Evolutionary conservation across 768 basidiomycete genomes (phyloP).

Genomic region (Pleurotus ostreatus): DNA sequence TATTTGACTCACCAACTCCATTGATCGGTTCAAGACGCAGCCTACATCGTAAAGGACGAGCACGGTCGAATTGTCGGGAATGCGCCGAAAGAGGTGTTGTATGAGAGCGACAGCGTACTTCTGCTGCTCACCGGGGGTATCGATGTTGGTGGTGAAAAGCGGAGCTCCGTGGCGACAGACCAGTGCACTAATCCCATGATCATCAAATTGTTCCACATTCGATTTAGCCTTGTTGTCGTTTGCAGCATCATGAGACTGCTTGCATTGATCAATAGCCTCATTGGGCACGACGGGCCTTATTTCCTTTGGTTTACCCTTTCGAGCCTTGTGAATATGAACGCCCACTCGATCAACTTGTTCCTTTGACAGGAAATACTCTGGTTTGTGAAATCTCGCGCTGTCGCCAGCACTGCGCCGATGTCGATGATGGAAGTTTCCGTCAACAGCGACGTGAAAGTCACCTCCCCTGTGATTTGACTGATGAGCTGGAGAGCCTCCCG

Average conservation of each 20-base stretch:
- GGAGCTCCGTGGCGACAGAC: conserved; percentile 29
- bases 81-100: conserved; percentile 20
- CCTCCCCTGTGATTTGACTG: not conserved
- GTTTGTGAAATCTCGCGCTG: conserved; percentile 17
- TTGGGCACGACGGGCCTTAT: conserved; percentile 12
- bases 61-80: conserved; percentile 18
- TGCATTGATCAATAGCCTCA: conserved; percentile 19
- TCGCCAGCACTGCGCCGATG: conserved; percentile 18
- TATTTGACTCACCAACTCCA: conserved; percentile 14
- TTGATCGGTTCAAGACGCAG: conserved; percentile 20
- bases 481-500: no score
- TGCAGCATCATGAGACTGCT: conserved; percentile 20
- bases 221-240: conserved; percentile 19
- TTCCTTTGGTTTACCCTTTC: conserved; percentile 9
- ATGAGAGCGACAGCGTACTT: conserved; percentile 25
- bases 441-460: conserved; percentile 6
- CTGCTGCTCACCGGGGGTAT: conserved; percentile 25
- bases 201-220: conserved; percentile 13
- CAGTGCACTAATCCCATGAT: conserved; percentile 26
- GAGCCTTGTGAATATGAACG: conserved; percentile 5
- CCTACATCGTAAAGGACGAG: conserved; percentile 24
- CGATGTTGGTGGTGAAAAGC: conserved; percentile 27
- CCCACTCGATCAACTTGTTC: conserved; percentile 18
- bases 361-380: conserved; percentile 18
- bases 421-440: conserved; percentile 29